Evolutionary conservation across 768 basidiomycete genomes (phyloP), one percentile per base, ranked within the genome.

Genomic region (Hygrophorus pudorinus): DNA sequence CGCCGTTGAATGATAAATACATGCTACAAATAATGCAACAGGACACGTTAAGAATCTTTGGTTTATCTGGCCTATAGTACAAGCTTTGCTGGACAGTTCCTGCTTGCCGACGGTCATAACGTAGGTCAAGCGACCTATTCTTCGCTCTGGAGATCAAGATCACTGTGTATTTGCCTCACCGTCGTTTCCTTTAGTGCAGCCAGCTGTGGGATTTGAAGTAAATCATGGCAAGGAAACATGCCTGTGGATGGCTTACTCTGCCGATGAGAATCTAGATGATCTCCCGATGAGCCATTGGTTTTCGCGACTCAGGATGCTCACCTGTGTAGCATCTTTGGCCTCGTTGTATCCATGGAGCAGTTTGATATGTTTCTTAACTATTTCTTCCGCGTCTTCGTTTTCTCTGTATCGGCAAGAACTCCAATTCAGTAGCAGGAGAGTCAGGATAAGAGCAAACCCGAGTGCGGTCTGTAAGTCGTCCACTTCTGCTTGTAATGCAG

Each of bases 271-370:
- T 79, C 87, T 89, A 48, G 11, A 24, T 39, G 20, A 37, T 12
- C 21, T 39, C 35, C 48, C 27, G 12, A 24, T 40, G 47, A 30
- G 35, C 18, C 38, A 36, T 13, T 21, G 14, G 20, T 48, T 56
- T 47, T 16, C 13, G 16, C 12, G 17, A 17, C 10, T 10, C 24
- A n/a, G 24, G 24, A 24, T 7, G 13, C 46, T n/a, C 48, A 78
- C 85, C 78, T 88, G 86, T 0, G 83, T 71, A 3, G 85, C 86
- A 57, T 89, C 86, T 56, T 88, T 88, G 7, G 83, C 75, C 57
- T 88, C 86, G 48, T 88, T 88, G 49, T 87, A 89, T 30, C 64
- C 66, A 58, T 88, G 86, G 29, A 87, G 64, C 3, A 85, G 65
- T 51, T 73, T 73, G 58, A 87, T 87, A 52, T 87, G 83, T 11